These are phyloP conservation scores for Anaeramoeba flamelloides DNA, from an alignment of 78 protist genomes.

Conservation along the genomic window DNA sequence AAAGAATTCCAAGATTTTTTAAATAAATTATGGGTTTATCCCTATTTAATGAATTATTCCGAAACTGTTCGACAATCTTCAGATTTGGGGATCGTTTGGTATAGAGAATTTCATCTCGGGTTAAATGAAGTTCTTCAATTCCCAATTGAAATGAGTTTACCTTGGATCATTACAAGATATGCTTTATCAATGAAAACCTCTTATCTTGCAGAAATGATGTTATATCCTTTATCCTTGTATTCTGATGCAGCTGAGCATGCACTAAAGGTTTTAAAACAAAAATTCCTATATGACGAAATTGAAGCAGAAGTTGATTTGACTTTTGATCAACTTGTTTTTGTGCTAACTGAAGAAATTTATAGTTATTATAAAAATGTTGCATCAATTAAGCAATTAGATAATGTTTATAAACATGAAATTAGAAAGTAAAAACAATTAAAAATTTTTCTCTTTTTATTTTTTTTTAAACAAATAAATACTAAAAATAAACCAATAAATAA, in stretches of 20 bases:
- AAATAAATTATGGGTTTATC: too few species aligned
- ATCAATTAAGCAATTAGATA: constrained; percentile 8
- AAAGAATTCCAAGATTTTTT: too few species aligned
- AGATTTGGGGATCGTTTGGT: constrained; percentile 69
- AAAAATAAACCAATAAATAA: too few species aligned
- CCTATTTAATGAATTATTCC: too few species aligned
- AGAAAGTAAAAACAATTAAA: too few species aligned
- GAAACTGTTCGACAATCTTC: constrained; percentile 21
- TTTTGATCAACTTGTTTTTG: constrained; percentile 65
- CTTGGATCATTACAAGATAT: constrained; percentile 63
- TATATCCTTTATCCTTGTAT: constrained; percentile 62
- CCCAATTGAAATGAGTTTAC: constrained; percentile 66
- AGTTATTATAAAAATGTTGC: constrained; percentile 49
- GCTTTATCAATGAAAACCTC: constrained; percentile 33
- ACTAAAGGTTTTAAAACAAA: constrained; percentile 26
- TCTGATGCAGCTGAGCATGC: constrained; percentile 60
- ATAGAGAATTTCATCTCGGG: constrained; percentile 62
- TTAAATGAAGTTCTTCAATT: constrained; percentile 45
- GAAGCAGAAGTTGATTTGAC: constrained; percentile 65
- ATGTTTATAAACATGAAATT: too few species aligned
- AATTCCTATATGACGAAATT: constrained; percentile 57
- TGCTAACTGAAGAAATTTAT: constrained; percentile 38
- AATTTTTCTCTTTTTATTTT: too few species aligned
- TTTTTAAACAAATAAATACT: too few species aligned
- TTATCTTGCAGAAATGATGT: constrained; percentile 30